Evolutionary conservation across 257 asterid species (phyloP), one percentile per base, ranked within the genome.

Genomic region (Lycium ferocissimum): DNA sequence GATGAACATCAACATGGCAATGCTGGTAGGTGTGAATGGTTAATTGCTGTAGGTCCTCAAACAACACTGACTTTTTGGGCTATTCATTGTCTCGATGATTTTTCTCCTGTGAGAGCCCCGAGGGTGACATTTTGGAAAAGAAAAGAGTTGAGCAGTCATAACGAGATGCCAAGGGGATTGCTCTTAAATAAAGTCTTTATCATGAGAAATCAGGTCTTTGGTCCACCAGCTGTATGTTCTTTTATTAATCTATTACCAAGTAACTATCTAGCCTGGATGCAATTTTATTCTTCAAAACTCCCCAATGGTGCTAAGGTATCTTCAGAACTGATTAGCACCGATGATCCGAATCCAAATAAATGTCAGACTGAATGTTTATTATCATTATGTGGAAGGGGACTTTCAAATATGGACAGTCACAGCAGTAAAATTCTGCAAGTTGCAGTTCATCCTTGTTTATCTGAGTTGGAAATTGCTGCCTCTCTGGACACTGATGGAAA

Each of bases 51-150:
- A 86, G 98, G 98, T 88, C 95, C 95, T 84, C 89, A 90, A 86
- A 88, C 86, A 58, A 78, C 85, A 69, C 88, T 89, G 88, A 87
- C 94, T 40, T 86, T 93, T 85, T 96, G 99, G 98, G 92, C 98
- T 82, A 86, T 94, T 83, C 98, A 97, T 76, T 95, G 98, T 90
- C 98, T 97, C 86, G 99, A 97, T 90, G 97, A 93, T 87, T 90
- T 89, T 91, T 91, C 96, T 88, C 98, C 98, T n/a, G 87, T 90
- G 83, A 93, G 99, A 91, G 92, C 92, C 85, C 99, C 98, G 17
- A 93, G 99, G 93, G 91, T 95, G 86, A 93, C 93, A 26, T 86
- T 93, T 89, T 95, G 98, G 97, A 94, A 97, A 91, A 90, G 90
- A 85, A 92, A 91, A 83, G 93, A 94, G 78, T 83, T 88, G 65